phyloP scores from a whole-genome alignment of 306 rosid genomes.

The Vigna reflexopilosa region DNA sequence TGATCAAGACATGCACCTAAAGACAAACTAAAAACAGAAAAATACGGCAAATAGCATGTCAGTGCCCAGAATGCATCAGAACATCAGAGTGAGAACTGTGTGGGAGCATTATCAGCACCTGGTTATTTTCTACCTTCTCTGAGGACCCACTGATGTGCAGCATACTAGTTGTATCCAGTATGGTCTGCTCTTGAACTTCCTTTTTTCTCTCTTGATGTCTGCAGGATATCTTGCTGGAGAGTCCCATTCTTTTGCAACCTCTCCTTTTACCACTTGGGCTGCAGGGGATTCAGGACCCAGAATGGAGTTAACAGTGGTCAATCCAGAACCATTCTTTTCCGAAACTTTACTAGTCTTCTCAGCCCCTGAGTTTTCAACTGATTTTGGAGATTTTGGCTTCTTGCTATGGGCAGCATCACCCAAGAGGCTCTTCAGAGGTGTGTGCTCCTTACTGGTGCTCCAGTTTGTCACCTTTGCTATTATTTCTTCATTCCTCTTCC shows the following conservation, averaged over 20 bases:
- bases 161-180: slow-evolving; percentile 88
- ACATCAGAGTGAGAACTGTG: slow-evolving; percentile 31
- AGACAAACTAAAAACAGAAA: slow-evolving; percentile 40
- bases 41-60: slow-evolving; percentile 33
- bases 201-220: slow-evolving; percentile 73
- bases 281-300: slow-evolving; percentile 61
- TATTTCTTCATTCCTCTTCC: slow-evolving; percentile 81
- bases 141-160: slow-evolving; percentile 75
- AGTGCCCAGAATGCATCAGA: slow-evolving; percentile 40
- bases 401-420: slow-evolving; percentile 69
- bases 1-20: slow-evolving; percentile 46
- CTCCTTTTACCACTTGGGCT: slow-evolving; percentile 47
- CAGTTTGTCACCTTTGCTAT: slow-evolving; percentile 86
- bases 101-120: neutral
- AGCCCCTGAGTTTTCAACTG: slow-evolving; percentile 47
- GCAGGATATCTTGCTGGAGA: slow-evolving; percentile 86
- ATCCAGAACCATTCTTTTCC: slow-evolving; percentile 45
- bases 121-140: slow-evolving; percentile 40
- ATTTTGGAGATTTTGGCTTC: slow-evolving; percentile 62
- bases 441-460: slow-evolving; percentile 78
- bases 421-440: slow-evolving; percentile 83
- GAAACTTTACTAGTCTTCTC: slow-evolving; percentile 48
- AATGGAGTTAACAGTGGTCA: slow-evolving; percentile 62
- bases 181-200: slow-evolving; percentile 75
- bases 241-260: slow-evolving; percentile 75